phyloP scores from a whole-genome alignment of 2,329 filamentous ascomycete genomes.

The Albifimbria verrucaria region DNA sequence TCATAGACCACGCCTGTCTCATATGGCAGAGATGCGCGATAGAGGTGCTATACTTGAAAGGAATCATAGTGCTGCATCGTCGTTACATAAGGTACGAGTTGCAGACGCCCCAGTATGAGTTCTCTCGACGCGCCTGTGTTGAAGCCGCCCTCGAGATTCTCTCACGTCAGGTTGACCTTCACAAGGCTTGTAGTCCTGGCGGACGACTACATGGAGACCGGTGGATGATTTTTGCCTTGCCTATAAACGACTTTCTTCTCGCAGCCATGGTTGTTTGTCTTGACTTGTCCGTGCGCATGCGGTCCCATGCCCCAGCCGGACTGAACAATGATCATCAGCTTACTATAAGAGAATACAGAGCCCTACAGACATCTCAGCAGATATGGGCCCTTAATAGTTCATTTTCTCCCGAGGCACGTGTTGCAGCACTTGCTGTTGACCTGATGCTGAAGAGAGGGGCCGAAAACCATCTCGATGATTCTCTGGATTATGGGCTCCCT shows the following conservation, averaged over 20 bases:
- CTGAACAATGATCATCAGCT: neutral
- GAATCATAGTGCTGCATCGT: conserved; percentile 28
- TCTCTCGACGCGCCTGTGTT: conserved; percentile 19
- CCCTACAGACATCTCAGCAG: conserved; percentile 12
- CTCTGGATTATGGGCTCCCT: fast-evolving
- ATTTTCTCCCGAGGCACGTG: conserved; percentile 14
- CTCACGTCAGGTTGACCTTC: conserved; percentile 23
- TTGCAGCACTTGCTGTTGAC: conserved; percentile 14
- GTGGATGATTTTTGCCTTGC: conserved; percentile 43
- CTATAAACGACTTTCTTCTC: conserved; percentile 47
- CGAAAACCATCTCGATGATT: neutral
- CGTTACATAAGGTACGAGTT: conserved; percentile 16
- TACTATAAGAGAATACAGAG: conserved; percentile 6
- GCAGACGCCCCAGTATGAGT: conserved; percentile 8
- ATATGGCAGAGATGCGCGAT: conserved; percentile 24
- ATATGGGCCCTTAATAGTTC: conserved; percentile 15
- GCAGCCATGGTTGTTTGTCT: conserved; percentile 50
- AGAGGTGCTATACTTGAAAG: conserved; percentile 27
- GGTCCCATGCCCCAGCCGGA: neutral
- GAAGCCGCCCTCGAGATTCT: conserved; percentile 22
- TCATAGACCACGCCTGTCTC: conserved; percentile 19
- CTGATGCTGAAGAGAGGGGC: conserved; percentile 14
- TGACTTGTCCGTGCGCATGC: conserved; percentile 20
- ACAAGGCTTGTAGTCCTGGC: conserved; percentile 34
- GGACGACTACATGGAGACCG: conserved; percentile 39